Evolutionary conservation across 805 yeast species (phyloP).

Genomic region (Saturnispora serradocipensis): DNA sequence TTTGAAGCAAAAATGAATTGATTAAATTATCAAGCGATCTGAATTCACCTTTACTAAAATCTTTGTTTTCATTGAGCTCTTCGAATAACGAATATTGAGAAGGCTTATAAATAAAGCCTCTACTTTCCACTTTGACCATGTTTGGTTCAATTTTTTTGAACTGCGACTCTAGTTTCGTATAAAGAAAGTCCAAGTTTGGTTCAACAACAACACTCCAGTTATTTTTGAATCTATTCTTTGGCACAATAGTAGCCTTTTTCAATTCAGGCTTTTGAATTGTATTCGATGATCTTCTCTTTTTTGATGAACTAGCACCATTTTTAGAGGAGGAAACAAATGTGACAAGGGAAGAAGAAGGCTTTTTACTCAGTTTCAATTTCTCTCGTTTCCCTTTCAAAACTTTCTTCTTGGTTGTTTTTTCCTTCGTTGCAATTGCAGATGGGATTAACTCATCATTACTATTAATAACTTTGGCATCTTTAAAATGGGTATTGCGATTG

Average conservation of each 20-base stretch:
- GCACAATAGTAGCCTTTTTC: not conserved
- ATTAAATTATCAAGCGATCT: slow-evolving; percentile 14
- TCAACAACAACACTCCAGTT: slow-evolving; percentile 10
- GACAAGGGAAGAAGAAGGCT: not conserved
- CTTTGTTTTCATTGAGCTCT: slow-evolving; percentile 5
- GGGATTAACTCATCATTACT: slow-evolving; percentile 7
- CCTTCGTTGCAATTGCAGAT: slow-evolving; percentile 2
- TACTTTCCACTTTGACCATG: slow-evolving; percentile 4
- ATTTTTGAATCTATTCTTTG: slow-evolving; percentile 6
- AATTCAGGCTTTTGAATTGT: not conserved
- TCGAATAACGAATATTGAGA: slow-evolving; percentile 12
- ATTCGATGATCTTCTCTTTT: slow-evolving; percentile 4
- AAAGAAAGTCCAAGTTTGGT: slow-evolving; percentile 14
- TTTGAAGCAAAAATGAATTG: slow-evolving; percentile 15
- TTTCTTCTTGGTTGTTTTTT: not conserved
- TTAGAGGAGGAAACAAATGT: not conserved
- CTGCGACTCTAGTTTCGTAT: slow-evolving; percentile 4
- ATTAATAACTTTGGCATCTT: not conserved
- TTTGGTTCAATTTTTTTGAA: slow-evolving; percentile 4
- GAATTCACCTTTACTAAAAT: slow-evolving; percentile 4
- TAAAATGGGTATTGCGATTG: slow-evolving; percentile 1
- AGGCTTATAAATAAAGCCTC: slow-evolving; percentile 14
- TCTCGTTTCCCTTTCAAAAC: not conserved
- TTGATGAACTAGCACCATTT: not conserved
- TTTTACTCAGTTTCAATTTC: not conserved